A percentile compares a stretch with the other conserved stretches of the same genome.
phyloP scores from a whole-genome alignment of 108 stramenopile species.

The Conticribra guillardii region DNA sequence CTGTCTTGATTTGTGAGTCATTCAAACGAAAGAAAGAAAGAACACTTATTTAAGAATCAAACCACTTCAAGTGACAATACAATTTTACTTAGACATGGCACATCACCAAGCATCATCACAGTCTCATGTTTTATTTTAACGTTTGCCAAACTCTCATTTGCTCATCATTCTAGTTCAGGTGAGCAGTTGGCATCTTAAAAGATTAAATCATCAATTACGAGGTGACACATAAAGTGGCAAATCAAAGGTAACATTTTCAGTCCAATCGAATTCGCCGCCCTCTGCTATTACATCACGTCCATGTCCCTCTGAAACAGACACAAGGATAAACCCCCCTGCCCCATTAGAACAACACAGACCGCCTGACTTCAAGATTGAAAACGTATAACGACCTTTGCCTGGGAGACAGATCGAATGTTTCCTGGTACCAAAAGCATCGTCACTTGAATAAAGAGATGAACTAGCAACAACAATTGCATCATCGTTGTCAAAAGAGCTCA shows the following conservation, averaged over 20 bases:
- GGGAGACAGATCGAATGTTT: slow-evolving; percentile 23
- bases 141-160: too few species aligned
- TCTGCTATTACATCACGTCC: neutral
- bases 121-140: too few species aligned
- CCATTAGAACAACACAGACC: neutral
- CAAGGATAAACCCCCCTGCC: neutral
- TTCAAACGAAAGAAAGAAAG: too few species aligned
- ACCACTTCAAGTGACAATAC: too few species aligned
- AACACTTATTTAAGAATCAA: too few species aligned
- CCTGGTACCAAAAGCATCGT: neutral
- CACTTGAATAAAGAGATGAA: slow-evolving; percentile 11
- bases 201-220: neutral
- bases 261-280: neutral
- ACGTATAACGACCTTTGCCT: slow-evolving; percentile 11
- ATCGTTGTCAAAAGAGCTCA: slow-evolving; percentile 4
- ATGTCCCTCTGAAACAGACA: neutral
- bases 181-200: too few species aligned
- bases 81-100: too few species aligned
- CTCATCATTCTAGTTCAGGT: too few species aligned
- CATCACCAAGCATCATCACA: too few species aligned
- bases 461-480: slow-evolving; percentile 14
- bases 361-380: neutral
- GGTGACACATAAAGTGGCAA: neutral
- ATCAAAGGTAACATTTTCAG: neutral
- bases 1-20: too few species aligned